A percentile compares a stretch with the other conserved stretches of the same genome.
phyloP scores from a whole-genome alignment of 176 grass and related monocot genomes.

The Typha latifolia region DNA sequence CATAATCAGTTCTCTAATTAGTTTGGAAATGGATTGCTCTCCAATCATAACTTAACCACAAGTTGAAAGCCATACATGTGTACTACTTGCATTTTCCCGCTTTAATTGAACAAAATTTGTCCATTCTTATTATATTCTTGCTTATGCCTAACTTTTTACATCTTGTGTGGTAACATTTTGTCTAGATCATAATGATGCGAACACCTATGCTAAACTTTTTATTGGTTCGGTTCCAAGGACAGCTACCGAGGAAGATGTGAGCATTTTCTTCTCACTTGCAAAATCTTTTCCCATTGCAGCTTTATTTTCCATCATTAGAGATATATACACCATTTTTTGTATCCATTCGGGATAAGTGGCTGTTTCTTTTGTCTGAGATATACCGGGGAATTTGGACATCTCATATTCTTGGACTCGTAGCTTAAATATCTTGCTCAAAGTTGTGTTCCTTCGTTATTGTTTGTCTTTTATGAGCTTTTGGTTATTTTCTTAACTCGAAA shows the following conservation, averaged over 20 bases:
- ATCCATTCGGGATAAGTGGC: not conserved
- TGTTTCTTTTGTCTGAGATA: not conserved
- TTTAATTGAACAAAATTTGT: no score
- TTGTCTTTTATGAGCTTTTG: not conserved
- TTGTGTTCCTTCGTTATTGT: not conserved
- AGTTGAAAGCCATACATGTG: no score
- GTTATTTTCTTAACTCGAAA: not conserved
- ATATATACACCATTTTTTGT: not conserved
- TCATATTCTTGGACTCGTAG: no score
- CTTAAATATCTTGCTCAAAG: no score
- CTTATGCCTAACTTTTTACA: not conserved
- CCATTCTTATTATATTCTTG: not conserved
- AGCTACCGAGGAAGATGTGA: conserved; percentile 83
- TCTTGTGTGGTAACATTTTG: conserved; percentile 1
- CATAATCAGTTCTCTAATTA: no score
- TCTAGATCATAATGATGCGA: conserved; percentile 63
- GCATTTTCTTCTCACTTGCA: conserved; percentile 19
- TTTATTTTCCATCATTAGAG: not conserved
- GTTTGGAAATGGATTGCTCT: no score
- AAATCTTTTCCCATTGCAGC: conserved; percentile 3
- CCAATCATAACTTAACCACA: no score
- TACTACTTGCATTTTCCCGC: no score
- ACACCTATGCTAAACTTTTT: conserved; percentile 84
- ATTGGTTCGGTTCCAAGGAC: conserved; percentile 86
- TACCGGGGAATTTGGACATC: not conserved